A percentile compares a stretch with the other conserved stretches of the same genome.
Conservation (phyloP, 1,284 basidiomycete genomes). For the Trametes hirsuta region DNA sequence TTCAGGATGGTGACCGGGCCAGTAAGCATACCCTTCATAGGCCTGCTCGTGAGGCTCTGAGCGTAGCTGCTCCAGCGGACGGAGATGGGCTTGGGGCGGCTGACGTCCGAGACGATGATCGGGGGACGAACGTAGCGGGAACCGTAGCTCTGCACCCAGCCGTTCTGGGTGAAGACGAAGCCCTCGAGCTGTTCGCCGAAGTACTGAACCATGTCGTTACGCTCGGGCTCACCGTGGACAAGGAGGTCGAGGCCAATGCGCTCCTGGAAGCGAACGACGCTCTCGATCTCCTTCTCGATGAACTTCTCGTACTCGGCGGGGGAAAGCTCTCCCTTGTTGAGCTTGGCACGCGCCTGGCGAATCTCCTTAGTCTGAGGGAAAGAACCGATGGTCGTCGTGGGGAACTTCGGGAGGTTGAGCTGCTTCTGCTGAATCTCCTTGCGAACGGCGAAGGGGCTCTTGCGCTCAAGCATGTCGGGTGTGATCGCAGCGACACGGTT, state of each 20-base stretch:
- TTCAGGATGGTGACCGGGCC: constrained; percentile 98
- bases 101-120: constrained; percentile 98
- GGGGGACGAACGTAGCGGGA: constrained; percentile 98
- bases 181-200: constrained; percentile 97
- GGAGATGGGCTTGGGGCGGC: constrained; percentile 92
- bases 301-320: constrained; percentile 94
- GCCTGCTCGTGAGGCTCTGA: constrained; percentile 91
- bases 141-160: constrained; percentile 99
- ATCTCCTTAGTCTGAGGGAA: constrained; percentile 99
- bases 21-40: constrained; percentile 99
- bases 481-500: constrained; percentile 95
- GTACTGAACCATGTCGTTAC: constrained; percentile 99
- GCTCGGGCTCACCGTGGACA: constrained; percentile 99
- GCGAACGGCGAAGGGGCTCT: constrained; percentile 88
- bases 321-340: constrained; percentile 92
- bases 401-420: constrained; percentile 95
- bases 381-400: constrained; percentile 98
- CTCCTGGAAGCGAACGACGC: constrained; percentile 97
- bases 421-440: constrained; percentile 90
- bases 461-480: constrained; percentile 86
- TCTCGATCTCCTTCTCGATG: constrained; percentile 98
- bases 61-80: constrained; percentile 98
- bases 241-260: constrained; percentile 94
- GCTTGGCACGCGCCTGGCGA: constrained; percentile 92
- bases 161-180: constrained; percentile 98